These are phyloP conservation scores for Penicillium argentinense DNA, from an alignment of 495 filamentous ascomycete genomes.

Conservation along the genomic window DNA sequence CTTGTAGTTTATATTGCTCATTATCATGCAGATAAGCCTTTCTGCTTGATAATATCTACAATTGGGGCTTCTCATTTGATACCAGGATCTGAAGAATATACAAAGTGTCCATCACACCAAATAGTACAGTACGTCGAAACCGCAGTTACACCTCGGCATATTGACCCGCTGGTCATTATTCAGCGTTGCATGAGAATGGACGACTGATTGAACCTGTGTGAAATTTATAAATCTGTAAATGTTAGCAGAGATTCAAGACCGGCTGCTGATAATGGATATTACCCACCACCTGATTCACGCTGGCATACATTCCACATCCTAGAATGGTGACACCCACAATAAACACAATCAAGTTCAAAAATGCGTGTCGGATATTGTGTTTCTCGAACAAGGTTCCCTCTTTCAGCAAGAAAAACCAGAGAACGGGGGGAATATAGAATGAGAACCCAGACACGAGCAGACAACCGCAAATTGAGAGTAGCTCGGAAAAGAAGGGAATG, in stretches of 20 bases:
- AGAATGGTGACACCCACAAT: constrained; percentile 7
- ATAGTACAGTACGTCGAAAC: too few species aligned
- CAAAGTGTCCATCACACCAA: too few species aligned
- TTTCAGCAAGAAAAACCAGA: constrained; percentile 58
- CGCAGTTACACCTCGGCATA: too few species aligned
- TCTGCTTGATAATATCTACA: too few species aligned
- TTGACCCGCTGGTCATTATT: background rate
- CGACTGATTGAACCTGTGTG: background rate
- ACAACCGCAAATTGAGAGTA: constrained; percentile 56
- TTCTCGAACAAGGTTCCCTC: constrained; percentile 23
- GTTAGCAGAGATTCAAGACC: too few species aligned
- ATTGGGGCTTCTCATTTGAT: too few species aligned
- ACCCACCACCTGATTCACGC: constrained; percentile 13
- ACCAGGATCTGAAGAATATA: too few species aligned
- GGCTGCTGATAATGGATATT: too few species aligned
- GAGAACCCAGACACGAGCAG: constrained; percentile 65
- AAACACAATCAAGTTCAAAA: constrained; percentile 11
- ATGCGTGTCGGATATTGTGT: constrained; percentile 5
- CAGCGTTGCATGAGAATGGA: constrained; percentile 5
- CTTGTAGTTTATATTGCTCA: too few species aligned
- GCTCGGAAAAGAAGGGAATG: constrained; percentile 63
- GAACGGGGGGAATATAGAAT: constrained; percentile 60
- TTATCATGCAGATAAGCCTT: too few species aligned
- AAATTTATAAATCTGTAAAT: constrained; percentile 1
- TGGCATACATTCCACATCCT: constrained; percentile 13